Evolutionary conservation across 2,329 filamentous ascomycete species (phyloP).

Genomic region (Plenodomus biglobosus): DNA sequence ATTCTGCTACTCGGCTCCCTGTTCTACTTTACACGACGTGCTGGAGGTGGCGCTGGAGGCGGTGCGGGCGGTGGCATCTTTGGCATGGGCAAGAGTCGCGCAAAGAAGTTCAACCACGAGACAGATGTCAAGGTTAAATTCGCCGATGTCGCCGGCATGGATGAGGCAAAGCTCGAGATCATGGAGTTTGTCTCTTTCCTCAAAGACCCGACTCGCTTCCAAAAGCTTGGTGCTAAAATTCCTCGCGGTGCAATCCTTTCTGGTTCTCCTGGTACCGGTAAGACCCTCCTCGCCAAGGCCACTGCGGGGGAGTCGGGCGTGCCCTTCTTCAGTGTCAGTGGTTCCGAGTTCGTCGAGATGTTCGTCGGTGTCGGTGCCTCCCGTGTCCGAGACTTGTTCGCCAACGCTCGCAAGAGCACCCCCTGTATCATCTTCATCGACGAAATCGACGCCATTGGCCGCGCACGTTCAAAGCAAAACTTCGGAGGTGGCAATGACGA

Average conservation of each 20-base stretch:
- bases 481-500: constrained; percentile 94
- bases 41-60: constrained; percentile 62
- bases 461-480: constrained; percentile 79
- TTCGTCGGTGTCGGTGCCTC: constrained; percentile 98
- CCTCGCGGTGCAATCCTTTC: constrained; percentile 94
- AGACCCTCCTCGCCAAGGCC: constrained; percentile 94
- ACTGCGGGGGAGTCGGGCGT: constrained; percentile 96
- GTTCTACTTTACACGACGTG: constrained; percentile 75
- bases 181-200: constrained; percentile 99
- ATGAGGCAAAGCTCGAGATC: constrained; percentile 96
- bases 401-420: constrained; percentile 90
- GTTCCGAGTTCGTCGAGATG: constrained; percentile 99
- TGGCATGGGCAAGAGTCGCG: constrained; percentile 91
- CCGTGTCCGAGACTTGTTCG: constrained; percentile 90
- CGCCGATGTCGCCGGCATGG: constrained; percentile 93
- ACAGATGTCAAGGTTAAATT: constrained; percentile 97
- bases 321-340: constrained; percentile 97
- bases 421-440: constrained; percentile 99
- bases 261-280: constrained; percentile 97
- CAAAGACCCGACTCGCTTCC: constrained; percentile 88
- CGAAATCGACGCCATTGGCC: constrained; percentile 97
- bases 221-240: constrained; percentile 95
- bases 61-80: constrained; percentile 77
- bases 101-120: constrained; percentile 97
- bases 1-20: constrained; percentile 82